Evolutionary conservation across 1,284 basidiomycete genomes (phyloP).

Genomic region (Afroboletus lepidellus): DNA sequence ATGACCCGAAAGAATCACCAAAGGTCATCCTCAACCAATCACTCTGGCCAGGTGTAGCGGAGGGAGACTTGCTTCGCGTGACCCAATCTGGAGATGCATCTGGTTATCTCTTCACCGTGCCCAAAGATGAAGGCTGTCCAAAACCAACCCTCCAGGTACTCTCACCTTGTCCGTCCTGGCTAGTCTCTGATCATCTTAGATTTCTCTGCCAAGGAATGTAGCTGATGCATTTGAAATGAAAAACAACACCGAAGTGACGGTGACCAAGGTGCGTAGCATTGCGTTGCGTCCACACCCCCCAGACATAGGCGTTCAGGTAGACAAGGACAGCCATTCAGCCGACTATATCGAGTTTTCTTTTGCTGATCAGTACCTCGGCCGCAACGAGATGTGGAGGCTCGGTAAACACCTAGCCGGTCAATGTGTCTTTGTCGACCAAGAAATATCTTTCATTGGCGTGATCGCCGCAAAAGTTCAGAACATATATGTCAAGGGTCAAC

Average conservation of each 20-base stretch:
- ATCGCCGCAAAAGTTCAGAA: conserved; percentile 77
- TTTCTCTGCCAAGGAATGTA: conserved; percentile 68
- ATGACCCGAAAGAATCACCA: conserved; percentile 61
- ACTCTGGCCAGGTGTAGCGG: conserved; percentile 70
- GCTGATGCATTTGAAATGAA: conserved; percentile 69
- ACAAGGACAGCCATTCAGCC: conserved; percentile 61
- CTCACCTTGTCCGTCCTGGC: conserved; percentile 7
- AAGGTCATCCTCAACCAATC: conserved; percentile 66
- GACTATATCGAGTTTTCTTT: conserved; percentile 89
- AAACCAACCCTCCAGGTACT: conserved; percentile 67
- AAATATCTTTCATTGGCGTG: conserved; percentile 74
- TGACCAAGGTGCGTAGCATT: conserved; percentile 56
- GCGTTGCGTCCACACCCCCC: background rate
- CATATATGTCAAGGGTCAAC: conserved; percentile 67
- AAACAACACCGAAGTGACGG: conserved; percentile 66
- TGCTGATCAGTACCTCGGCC: conserved; percentile 88
- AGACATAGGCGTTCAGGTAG: conserved; percentile 48
- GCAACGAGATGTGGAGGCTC: conserved; percentile 92
- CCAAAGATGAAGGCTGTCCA: conserved; percentile 56
- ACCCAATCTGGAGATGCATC: conserved; percentile 43
- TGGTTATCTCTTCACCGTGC: conserved; percentile 65
- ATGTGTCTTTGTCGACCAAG: conserved; percentile 68
- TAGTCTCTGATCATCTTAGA: conserved; percentile 40
- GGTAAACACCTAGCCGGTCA: conserved; percentile 77
- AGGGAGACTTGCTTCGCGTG: conserved; percentile 69